Evolutionary conservation across 2,329 filamentous ascomycete species (phyloP), one percentile per base, ranked within the genome.

Genomic region (Diaporthe sp.): DNA sequence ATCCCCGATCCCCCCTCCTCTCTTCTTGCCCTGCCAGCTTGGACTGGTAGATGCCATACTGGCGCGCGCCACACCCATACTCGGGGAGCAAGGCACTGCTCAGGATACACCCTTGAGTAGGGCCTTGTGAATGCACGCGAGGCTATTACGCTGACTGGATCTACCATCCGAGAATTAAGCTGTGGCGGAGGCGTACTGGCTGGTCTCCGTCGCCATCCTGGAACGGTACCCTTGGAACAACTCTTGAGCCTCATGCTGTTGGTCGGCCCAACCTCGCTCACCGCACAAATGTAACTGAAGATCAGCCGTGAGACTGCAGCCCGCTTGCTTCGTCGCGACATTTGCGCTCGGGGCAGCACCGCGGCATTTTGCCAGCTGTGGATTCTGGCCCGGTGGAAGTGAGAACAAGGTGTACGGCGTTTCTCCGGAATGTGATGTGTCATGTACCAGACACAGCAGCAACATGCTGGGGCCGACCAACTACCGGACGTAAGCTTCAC

Each of bases 1-100:
- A 74, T 75, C 57, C 74, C 71, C 70, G 74, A 67, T 61, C 28
- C 55, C 33, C 33, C 47, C 54, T n/a, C n/a, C 47, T 57, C 28
- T 47, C 33, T 38, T 25, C 67, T 52, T 35, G 55, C 45, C 35
- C 38, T 45, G 28, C 12, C 52, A 69, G 38, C 42, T 28, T 30
- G 42, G 38, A 25, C 45, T 68, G 42, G 30, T 60, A 54, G 58
- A 25, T 67, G 52, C 40, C 47, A 64, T 58, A 54, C 50, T 61
- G 61, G 30, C 35, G 55, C 60, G 70, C 71, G 74, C 61, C 70
- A 69, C 73, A 72, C 55, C 70, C 40, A 38, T 73, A 35, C 33
- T 42, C 22, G 42, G 15, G 33, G 28, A 17, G 45, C 47, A 30
- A 40, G 55, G 45, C 50, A 40, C 30, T 54, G 45, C 64, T 30